Percentiles rank a stretch among this genome's conserved stretches.
These are phyloP conservation scores for Aquilaria malaccensis DNA, from an alignment of 345 rosid species.

Conservation along the genomic window DNA sequence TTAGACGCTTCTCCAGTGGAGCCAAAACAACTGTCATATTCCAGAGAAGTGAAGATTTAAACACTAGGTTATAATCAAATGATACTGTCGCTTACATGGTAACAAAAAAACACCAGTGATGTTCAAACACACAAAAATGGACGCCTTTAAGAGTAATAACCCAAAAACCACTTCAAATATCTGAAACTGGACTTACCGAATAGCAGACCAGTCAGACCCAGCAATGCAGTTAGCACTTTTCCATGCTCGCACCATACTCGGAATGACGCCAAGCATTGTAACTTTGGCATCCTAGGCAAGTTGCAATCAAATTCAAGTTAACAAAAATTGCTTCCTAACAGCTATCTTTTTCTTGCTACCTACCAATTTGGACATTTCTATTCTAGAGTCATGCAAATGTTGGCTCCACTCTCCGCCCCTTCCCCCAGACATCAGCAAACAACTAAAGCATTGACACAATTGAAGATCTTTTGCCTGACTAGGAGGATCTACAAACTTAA, in stretches of 20 bases:
- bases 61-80: neutral
- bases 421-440: no score
- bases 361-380: no score
- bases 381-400: no score
- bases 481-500: no score
- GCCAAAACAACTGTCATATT: conserved; percentile 64
- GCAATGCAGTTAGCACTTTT: conserved; percentile 53
- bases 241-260: conserved; percentile 93
- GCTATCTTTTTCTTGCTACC: no score
- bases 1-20: conserved; percentile 99
- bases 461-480: no score
- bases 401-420: no score
- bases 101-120: neutral
- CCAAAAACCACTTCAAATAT: neutral
- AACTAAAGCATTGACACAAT: no score
- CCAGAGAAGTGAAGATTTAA: conserved; percentile 17
- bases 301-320: conserved; percentile 8
- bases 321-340: neutral
- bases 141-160: neutral
- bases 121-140: conserved; percentile 2
- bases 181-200: conserved; percentile 49
- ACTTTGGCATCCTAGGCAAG: conserved; percentile 79
- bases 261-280: conserved; percentile 94
- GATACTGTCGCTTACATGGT: neutral
- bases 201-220: conserved; percentile 93